A percentile compares a stretch with the other conserved stretches of the same genome.
Conservation (phyloP, 768 basidiomycete genomes). For the Termitomyces sp. region DNA sequence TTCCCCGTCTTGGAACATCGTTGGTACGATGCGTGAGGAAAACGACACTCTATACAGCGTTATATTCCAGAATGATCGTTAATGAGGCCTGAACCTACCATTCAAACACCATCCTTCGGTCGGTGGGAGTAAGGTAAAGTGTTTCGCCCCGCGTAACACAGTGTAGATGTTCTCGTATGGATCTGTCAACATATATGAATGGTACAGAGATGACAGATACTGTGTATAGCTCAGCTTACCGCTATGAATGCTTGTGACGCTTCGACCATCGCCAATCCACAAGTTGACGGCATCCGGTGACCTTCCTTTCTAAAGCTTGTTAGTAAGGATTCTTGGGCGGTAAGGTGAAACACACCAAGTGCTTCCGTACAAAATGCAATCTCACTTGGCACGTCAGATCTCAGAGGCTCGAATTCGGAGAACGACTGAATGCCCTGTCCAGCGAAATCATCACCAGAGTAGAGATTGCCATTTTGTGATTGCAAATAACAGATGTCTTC, state of each 20-base stretch:
- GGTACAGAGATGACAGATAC: background rate
- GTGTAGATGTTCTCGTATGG: slow-evolving; percentile 95
- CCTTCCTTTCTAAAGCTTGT: slow-evolving; percentile 35
- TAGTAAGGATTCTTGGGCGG: background rate
- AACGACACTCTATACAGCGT: slow-evolving; percentile 45
- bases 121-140: slow-evolving; percentile 84
- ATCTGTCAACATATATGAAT: slow-evolving; percentile 9
- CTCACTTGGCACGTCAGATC: slow-evolving; percentile 63
- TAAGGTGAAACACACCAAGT: slow-evolving; percentile 49
- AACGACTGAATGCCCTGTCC: slow-evolving; percentile 21
- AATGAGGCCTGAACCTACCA: slow-evolving; percentile 43
- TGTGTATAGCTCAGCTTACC: slow-evolving; percentile 41
- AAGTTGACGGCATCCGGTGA: slow-evolving; percentile 88
- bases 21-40: slow-evolving; percentile 65
- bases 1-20: slow-evolving; percentile 35
- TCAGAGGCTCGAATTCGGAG: slow-evolving; percentile 64
- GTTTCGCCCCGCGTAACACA: slow-evolving; percentile 80
- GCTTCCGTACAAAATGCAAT: slow-evolving; percentile 77
- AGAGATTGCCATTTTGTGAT: slow-evolving; percentile 90
- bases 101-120: slow-evolving; percentile 83
- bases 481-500: slow-evolving; percentile 70
- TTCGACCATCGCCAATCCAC: slow-evolving; percentile 82
- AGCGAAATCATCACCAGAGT: slow-evolving; percentile 42
- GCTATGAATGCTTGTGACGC: slow-evolving; percentile 83
- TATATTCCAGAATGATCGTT: background rate